Evolutionary conservation across 345 rosid species (phyloP), one percentile per base, ranked within the genome.

Genomic region (Cochlearia excelsa): DNA sequence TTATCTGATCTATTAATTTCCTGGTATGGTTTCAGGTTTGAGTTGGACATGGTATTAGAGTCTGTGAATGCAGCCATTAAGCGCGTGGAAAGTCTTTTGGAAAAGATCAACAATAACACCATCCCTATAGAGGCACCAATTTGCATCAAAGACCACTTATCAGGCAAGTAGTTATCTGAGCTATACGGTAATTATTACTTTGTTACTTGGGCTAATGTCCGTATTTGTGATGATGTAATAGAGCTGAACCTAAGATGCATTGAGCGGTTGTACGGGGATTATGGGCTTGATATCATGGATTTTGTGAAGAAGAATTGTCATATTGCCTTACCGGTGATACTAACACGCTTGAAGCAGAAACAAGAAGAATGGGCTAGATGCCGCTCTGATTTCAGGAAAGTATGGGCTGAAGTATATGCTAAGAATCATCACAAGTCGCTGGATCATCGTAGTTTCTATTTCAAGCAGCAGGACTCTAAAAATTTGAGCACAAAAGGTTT

Each of bases 351-450:
- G 80, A 90, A 94, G 84, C 97, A 94, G 79, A 94, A 90, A 71
- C 97, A 87, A 83, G 96, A 94, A 73, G 97, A 94, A 73, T 94
- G 97, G 97, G 95, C 90, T 37, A 87, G 88, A 71, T 94, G 97
- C 68, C 99, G 95, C 51, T 50, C 83, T 65, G 99, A 94, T 72
- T 94, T 87, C 70, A 87, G 85, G 73, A 90, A 94, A 82, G 96
- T 94, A 57, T 94, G 99, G 99, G 90, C 95, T 56, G 97, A 94
- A 71, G 87, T 94, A 30, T 90, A 94, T 78, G 73, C 96, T 30
- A 94, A 94, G 73, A 94, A 94, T 51, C 89, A 94, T 72, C 95
- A 94, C 62, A 94, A 94, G 69, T 94, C 97, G 30, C 88, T 87
- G 39, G 99, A 94, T 74, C 99, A 94, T 59, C 95, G 97, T 16